Evolutionary conservation across 176 grass and related monocot genomes (phyloP).

Genomic region (Chrysopogon serrulatus): DNA sequence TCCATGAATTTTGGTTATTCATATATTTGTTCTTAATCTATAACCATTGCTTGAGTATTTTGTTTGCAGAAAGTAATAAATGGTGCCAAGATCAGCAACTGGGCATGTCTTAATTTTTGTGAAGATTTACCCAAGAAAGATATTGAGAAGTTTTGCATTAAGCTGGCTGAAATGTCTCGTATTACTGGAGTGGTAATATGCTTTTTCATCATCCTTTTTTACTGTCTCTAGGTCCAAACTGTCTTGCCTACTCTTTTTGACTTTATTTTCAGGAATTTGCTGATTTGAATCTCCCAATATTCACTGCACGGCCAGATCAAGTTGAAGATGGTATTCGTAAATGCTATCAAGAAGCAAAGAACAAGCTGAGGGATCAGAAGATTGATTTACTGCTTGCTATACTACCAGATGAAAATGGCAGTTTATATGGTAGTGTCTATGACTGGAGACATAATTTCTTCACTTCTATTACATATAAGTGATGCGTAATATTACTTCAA

Average conservation of each 20-base stretch:
- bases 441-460: background rate
- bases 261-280: slow-evolving; percentile 4
- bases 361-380: background rate
- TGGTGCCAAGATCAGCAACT: slow-evolving; percentile 12
- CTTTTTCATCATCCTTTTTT: background rate
- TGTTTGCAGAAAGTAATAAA: slow-evolving; percentile 35
- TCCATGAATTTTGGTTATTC: background rate
- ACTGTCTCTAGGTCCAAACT: background rate
- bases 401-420: slow-evolving; percentile 39
- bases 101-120: slow-evolving; percentile 30
- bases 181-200: slow-evolving; percentile 22
- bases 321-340: slow-evolving; percentile 7
- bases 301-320: background rate
- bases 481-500: background rate
- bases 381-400: slow-evolving; percentile 49
- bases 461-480: background rate
- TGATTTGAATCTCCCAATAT: background rate
- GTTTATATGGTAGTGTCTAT: slow-evolving; percentile 47
- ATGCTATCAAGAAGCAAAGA: background rate
- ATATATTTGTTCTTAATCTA: background rate
- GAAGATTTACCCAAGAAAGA: background rate
- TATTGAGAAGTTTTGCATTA: background rate
- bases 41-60: background rate
- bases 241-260: background rate
- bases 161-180: background rate